These are phyloP conservation scores for Parafenestella ontariensis DNA, from an alignment of 2,329 filamentous ascomycete species.

Conservation along the genomic window DNA sequence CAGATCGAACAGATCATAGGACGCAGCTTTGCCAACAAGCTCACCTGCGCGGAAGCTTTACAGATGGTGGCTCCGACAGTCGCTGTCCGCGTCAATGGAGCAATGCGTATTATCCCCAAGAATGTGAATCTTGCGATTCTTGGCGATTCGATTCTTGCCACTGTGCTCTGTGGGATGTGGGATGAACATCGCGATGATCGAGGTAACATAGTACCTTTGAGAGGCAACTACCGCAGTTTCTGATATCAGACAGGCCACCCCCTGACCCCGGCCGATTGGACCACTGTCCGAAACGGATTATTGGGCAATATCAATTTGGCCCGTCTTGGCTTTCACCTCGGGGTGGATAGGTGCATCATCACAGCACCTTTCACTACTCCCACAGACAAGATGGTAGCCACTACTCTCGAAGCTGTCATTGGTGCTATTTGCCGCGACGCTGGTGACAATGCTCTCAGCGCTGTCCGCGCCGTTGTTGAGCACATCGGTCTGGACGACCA, in stretches of 20 bases:
- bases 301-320: conserved; percentile 9
- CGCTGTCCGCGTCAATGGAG: not conserved
- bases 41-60: conserved; percentile 14
- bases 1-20: conserved; percentile 9
- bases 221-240: not conserved
- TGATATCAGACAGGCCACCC: not conserved
- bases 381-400: conserved; percentile 32
- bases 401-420: conserved; percentile 44
- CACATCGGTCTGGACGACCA: conserved; percentile 10
- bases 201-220: conserved; percentile 6
- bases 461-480: conserved; percentile 7
- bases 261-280: conserved; percentile 7
- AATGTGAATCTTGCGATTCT: conserved; percentile 20
- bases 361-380: conserved; percentile 7
- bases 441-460: conserved; percentile 9
- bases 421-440: conserved; percentile 44
- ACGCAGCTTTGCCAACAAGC: conserved; percentile 16
- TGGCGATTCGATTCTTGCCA: conserved; percentile 13
- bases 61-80: conserved; percentile 15
- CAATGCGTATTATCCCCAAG: not conserved
- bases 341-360: conserved; percentile 11
- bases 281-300: conserved; percentile 1
- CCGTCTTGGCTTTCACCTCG: not conserved
- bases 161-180: conserved; percentile 16
- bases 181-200: conserved; percentile 3